phyloP scores from a whole-genome alignment of 176 grass and related monocot genomes.

The Microstegium vimineum region DNA sequence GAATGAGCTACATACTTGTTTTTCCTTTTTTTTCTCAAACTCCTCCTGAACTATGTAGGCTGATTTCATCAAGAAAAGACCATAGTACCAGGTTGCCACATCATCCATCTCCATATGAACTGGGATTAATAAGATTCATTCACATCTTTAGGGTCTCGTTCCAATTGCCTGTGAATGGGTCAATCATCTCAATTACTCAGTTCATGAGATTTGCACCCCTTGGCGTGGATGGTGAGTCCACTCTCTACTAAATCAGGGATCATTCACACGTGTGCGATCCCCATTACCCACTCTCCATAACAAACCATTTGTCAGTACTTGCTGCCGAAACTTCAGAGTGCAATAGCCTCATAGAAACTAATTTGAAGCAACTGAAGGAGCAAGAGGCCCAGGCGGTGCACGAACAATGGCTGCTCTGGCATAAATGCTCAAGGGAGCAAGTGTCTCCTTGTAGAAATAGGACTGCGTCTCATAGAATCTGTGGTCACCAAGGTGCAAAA shows the following conservation, averaged over 20 bases:
- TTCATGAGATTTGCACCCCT: neutral
- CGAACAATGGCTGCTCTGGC: constrained; percentile 17
- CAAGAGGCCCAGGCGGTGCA: neutral
- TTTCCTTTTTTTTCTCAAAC: neutral
- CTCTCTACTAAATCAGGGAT: neutral
- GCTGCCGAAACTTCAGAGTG: neutral
- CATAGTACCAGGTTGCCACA: neutral
- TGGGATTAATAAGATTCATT: neutral
- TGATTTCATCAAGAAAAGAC: neutral
- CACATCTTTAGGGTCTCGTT: neutral
- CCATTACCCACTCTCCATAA: neutral
- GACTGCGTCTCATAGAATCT: constrained; percentile 19
- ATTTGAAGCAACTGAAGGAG: neutral
- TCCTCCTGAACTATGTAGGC: neutral
- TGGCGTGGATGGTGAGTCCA: no score
- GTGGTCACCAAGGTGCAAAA: constrained; percentile 6
- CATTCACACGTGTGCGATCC: neutral
- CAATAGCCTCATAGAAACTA: neutral
- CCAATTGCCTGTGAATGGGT: neutral
- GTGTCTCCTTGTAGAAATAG: constrained; percentile 25
- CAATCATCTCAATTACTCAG: neutral
- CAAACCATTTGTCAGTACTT: neutral
- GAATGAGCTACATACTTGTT: neutral
- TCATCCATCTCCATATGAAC: neutral
- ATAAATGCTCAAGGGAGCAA: constrained; percentile 28